Evolutionary conservation across 208 protist genomes (phyloP).

Genomic region (Strigomonas culicis): DNA sequence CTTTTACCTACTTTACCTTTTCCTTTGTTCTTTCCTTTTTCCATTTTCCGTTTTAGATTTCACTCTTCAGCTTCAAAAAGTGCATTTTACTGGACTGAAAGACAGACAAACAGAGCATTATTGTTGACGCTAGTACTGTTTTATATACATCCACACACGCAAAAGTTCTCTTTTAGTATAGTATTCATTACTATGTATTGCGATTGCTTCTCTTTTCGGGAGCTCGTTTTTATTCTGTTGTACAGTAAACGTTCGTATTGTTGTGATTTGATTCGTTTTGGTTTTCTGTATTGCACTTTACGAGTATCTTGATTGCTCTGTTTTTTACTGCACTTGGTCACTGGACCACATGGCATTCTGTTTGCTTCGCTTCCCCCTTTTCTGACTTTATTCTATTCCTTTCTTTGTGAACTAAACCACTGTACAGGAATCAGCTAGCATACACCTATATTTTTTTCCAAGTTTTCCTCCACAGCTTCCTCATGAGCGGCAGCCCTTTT

Average conservation of each 20-base stretch:
- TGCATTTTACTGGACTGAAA: too few species aligned
- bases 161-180: too few species aligned
- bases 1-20: not conserved
- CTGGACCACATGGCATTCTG: not conserved
- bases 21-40: conserved; percentile 11
- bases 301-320: too few species aligned
- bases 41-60: conserved; percentile 1
- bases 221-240: not conserved
- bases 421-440: not conserved
- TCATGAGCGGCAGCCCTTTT: not conserved
- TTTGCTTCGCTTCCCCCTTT: conserved; percentile 7
- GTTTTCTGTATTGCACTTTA: too few species aligned
- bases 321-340: too few species aligned
- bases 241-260: not conserved
- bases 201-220: too few species aligned
- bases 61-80: too few species aligned
- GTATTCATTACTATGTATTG: too few species aligned
- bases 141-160: too few species aligned
- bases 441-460: conserved; percentile 1
- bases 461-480: not conserved
- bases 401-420: not conserved
- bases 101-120: too few species aligned
- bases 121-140: too few species aligned
- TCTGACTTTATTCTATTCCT: not conserved
- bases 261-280: too few species aligned